These are phyloP conservation scores for Suillus weaverae DNA, from an alignment of 768 basidiomycete species.

Conservation along the genomic window DNA sequence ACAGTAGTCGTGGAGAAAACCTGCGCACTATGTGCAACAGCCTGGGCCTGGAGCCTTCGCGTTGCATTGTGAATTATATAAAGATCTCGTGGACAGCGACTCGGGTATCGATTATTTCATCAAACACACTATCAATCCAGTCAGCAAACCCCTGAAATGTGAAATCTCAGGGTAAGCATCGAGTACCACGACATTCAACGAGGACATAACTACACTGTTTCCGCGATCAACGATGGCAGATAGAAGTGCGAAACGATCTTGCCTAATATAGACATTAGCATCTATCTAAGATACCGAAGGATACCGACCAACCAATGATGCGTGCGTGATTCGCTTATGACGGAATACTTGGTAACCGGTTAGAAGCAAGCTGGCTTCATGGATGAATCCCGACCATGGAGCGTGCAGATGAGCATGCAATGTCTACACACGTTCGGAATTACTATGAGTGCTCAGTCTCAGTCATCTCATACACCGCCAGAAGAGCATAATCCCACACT, in stretches of 20 bases:
- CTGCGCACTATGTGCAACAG: neutral
- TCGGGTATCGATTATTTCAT: conserved; percentile 1
- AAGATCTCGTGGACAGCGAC: neutral
- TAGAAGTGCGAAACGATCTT: neutral
- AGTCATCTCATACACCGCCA: conserved; percentile 10
- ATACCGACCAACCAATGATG: neutral
- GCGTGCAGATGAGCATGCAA: neutral
- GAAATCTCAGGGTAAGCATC: neutral
- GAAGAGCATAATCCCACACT: conserved; percentile 33
- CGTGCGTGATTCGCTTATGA: neutral
- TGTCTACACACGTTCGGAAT: neutral
- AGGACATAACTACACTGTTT: conserved; percentile 1
- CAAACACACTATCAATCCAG: too few relatives aligned
- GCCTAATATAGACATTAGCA: neutral
- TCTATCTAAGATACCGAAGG: too few relatives aligned
- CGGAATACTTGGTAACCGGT: neutral
- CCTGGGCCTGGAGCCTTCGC: neutral
- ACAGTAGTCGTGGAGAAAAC: neutral
- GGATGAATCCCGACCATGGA: neutral
- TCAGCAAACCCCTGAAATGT: neutral
- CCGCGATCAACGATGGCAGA: neutral
- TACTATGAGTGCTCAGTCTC: neutral
- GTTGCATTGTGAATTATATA: neutral
- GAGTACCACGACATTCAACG: neutral
- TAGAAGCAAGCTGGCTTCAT: conserved; percentile 4